Conservation (phyloP, 1,284 basidiomycete genomes). For the Papiliotrema laurentii region DNA sequence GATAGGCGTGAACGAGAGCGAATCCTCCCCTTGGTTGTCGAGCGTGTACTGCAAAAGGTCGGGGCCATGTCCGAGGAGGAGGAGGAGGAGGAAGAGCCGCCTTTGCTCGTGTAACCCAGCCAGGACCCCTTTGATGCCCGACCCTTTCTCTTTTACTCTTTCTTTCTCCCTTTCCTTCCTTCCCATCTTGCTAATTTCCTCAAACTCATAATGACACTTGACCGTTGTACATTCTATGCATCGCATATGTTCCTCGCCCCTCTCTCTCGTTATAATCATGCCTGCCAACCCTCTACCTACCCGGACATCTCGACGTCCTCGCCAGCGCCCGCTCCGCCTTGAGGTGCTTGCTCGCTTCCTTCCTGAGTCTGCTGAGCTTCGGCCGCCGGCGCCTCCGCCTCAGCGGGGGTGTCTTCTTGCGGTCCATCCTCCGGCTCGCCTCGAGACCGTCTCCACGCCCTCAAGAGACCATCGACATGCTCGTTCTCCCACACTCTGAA, state of each 20-base stretch:
- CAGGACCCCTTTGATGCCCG: too few relatives aligned
- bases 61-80: constrained; percentile 25
- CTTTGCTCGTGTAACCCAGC: not conserved
- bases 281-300: not conserved
- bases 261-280: not conserved
- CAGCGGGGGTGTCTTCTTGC: constrained; percentile 18
- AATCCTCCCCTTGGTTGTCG: constrained; percentile 42
- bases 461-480: constrained; percentile 63
- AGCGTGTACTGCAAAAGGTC: constrained; percentile 39
- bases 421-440: constrained; percentile 46
- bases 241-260: not conserved
- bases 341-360: constrained; percentile 12
- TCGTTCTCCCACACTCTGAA: constrained; percentile 52
- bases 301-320: constrained; percentile 23
- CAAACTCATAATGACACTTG: too few relatives aligned
- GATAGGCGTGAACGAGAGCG: constrained; percentile 40
- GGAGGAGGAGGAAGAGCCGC: constrained; percentile 19
- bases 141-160: too few relatives aligned
- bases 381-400: constrained; percentile 9
- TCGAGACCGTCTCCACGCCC: constrained; percentile 50
- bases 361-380: constrained; percentile 11
- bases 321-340: constrained; percentile 6
- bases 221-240: constrained; percentile 2
- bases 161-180: too few relatives aligned
- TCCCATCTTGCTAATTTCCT: too few relatives aligned